Conservation (phyloP, 352 stramenopile species). For the Phytophthora parvispora region DNA sequence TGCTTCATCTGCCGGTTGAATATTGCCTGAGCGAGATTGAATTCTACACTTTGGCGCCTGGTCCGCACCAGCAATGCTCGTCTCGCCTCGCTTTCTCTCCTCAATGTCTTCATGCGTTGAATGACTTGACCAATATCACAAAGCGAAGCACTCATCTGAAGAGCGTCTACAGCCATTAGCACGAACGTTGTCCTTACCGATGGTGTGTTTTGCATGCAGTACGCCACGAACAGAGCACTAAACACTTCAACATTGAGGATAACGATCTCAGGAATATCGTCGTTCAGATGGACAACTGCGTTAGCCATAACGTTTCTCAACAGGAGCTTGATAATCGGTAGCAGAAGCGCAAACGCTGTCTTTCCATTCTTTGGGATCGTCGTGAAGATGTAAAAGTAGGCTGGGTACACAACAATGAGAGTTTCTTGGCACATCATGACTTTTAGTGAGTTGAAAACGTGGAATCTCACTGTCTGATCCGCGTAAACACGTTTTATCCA, state of each 20-base stretch:
- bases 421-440: not conserved
- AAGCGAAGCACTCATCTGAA: conserved; percentile 11
- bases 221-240: not conserved
- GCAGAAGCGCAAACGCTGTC: not conserved
- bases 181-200: conserved; percentile 20
- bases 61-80: not conserved
- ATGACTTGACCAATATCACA: not conserved
- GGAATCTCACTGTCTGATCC: not conserved
- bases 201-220: conserved; percentile 3
- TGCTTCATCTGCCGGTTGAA: not conserved
- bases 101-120: not conserved
- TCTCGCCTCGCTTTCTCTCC: not conserved
- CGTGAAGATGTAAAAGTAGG: not conserved
- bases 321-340: not conserved
- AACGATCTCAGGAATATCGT: not conserved
- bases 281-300: not conserved
- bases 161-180: conserved; percentile 1
- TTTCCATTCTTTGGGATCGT: not conserved
- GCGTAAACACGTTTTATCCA: not conserved
- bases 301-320: not conserved
- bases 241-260: not conserved
- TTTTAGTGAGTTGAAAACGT: not conserved
- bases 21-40: not conserved
- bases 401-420: not conserved
- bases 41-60: not conserved